Conservation (phyloP, 2,329 filamentous ascomycete genomes). For the Fusarium mangiferae region DNA sequence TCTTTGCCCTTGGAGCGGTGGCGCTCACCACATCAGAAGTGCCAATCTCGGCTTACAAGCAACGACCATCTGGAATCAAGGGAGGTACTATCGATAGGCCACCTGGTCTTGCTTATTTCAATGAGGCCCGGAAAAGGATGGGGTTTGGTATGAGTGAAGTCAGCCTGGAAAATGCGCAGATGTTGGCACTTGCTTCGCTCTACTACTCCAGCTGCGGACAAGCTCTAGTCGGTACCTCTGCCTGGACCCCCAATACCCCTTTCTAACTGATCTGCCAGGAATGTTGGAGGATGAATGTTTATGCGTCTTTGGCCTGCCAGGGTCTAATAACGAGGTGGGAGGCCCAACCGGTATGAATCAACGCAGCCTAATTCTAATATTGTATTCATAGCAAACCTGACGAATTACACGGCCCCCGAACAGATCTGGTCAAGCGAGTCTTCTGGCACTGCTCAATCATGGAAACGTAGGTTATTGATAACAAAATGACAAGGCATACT, state of each 20-base stretch:
- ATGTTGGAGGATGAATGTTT: conserved; percentile 67
- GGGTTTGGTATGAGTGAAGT: conserved; percentile 66
- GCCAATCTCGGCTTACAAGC: conserved; percentile 57
- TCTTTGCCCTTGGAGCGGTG: conserved; percentile 68
- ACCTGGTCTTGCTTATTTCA: conserved; percentile 69
- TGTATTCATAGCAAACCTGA: conserved; percentile 38
- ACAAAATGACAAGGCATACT: not conserved
- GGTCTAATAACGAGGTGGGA: conserved; percentile 64
- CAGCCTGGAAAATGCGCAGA: conserved; percentile 68
- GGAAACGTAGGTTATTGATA: conserved; percentile 36
- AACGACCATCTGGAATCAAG: conserved; percentile 61
- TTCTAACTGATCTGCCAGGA: conserved; percentile 55
- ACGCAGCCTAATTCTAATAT: not conserved
- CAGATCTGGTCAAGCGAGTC: conserved; percentile 40
- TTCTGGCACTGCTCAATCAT: conserved; percentile 45
- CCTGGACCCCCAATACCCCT: not conserved
- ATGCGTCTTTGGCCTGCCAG: conserved; percentile 67
- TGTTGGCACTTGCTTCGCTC: conserved; percentile 64
- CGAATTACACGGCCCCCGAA: conserved; percentile 39
- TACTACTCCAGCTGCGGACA: conserved; percentile 65
- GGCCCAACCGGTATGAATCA: not conserved
- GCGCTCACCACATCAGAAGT: conserved; percentile 62
- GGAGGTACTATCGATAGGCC: conserved; percentile 61
- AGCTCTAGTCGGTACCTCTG: conserved; percentile 56
- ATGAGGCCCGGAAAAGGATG: conserved; percentile 69